These are phyloP conservation scores for Nothophaeocryptopus gaeumannii DNA, from an alignment of 2,329 filamentous ascomycete genomes.

Conservation along the genomic window DNA sequence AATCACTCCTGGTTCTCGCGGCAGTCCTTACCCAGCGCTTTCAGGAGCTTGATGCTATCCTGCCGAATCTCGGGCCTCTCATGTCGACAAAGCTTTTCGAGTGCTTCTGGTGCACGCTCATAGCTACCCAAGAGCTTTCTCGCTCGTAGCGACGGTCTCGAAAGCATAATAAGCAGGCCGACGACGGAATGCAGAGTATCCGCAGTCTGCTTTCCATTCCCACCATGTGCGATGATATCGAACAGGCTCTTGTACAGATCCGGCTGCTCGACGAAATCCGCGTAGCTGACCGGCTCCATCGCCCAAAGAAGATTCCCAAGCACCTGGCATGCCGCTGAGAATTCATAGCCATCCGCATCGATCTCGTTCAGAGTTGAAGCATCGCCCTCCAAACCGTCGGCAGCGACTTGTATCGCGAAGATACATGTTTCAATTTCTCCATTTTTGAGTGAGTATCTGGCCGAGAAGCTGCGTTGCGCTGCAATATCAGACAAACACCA, in stretches of 20 bases:
- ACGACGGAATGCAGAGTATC: conserved; percentile 30
- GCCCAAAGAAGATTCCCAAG: conserved; percentile 31
- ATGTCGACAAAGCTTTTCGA: conserved; percentile 26
- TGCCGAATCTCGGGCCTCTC: conserved; percentile 28
- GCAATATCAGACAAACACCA: conserved; percentile 34
- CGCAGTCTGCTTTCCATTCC: conserved; percentile 13
- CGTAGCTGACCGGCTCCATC: conserved; percentile 8
- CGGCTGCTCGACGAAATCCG: conserved; percentile 10
- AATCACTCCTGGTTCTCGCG: conserved; percentile 28
- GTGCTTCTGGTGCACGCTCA: conserved; percentile 11
- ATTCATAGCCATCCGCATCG: neutral
- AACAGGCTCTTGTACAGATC: conserved; percentile 16
- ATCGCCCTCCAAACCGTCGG: neutral
- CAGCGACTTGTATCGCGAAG: conserved; percentile 1
- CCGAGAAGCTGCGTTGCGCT: conserved; percentile 22
- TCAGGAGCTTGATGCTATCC: conserved; percentile 29
- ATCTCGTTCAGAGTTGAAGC: no score
- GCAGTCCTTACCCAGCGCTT: conserved; percentile 29
- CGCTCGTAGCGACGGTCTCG: conserved; percentile 23
- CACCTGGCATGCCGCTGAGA: conserved; percentile 30
- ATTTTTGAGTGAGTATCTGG: conserved; percentile 9
- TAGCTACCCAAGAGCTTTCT: conserved; percentile 25
- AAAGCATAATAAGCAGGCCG: conserved; percentile 31
- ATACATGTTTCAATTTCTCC: neutral
- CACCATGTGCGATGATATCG: conserved; percentile 8